Percentiles rank a stretch among this genome's conserved stretches.
Conservation (phyloP, 176 grass and related monocot genomes). For the Oryza coarctata region DNA sequence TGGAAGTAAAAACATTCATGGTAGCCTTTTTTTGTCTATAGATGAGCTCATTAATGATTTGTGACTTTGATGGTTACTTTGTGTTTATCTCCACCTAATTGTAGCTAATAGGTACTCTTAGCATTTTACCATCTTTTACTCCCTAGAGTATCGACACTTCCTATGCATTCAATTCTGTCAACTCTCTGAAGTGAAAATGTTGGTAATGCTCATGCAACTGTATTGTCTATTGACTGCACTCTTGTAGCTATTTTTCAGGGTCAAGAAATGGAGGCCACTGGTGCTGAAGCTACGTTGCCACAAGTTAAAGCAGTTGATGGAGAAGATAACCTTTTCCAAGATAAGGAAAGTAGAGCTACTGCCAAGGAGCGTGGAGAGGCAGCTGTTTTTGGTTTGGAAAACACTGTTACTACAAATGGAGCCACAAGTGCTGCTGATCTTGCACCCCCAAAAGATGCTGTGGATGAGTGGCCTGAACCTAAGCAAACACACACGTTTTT, state of each 20-base stretch:
- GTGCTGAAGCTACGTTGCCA: conserved; percentile 54
- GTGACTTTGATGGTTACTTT: not conserved
- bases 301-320: conserved; percentile 56
- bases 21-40: not conserved
- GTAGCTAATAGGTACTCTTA: not conserved
- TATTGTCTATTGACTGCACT: not conserved
- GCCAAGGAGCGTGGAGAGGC: conserved; percentile 58
- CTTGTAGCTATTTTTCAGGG: conserved; percentile 31
- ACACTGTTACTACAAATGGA: conserved; percentile 42
- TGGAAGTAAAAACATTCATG: not conserved
- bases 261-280: conserved; percentile 75
- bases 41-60: not conserved
- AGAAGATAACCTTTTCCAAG: conserved; percentile 54
- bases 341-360: conserved; percentile 65
- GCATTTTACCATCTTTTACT: not conserved
- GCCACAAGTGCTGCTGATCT: conserved; percentile 35
- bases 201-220: not conserved
- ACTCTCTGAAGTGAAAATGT: not conserved
- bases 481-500: conserved; percentile 68
- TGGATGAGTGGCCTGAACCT: conserved; percentile 83
- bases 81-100: not conserved
- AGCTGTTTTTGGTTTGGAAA: conserved; percentile 52
- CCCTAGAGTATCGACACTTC: not conserved
- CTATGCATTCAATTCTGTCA: not conserved
- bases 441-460: conserved; percentile 63